Evolutionary conservation across 192 early-diverging fungal genomes (phyloP), one percentile per base, ranked within the genome.

Genomic region (Mortierella antarctica): DNA sequence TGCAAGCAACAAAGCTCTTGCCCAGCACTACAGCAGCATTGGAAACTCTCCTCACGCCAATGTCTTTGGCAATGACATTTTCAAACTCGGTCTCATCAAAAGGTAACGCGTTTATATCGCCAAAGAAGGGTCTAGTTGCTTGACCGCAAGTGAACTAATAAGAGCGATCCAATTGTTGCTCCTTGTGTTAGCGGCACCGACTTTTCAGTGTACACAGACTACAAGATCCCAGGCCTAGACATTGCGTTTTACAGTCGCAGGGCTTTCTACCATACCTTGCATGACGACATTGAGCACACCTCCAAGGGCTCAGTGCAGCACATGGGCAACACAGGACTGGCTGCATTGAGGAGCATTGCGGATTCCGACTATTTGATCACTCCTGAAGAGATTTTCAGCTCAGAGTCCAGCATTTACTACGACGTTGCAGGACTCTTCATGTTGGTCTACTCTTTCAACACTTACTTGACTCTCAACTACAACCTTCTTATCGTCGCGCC

Each of bases 191-290:
- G 87, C 57, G 88, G 83, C 65, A 93, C 92, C 11, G 92, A 93
- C 83, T 93, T 87, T 76, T 86, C 86, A 20, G 73, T 89, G 11
- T 93, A 89, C 80, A 88, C 89, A 13, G 67, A 65, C 46, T 74
- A 88, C 55, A 87, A 87, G 14, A 81, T 90, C 8, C 91, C 91
- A 5, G 92, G 92, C 1, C 73, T 93, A 8, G 92, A 93, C 65
- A 81, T 93, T 71, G 90, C 91, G 0, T 92, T 93, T 42, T 89
- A 89, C 15, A 85, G 86, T 61, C 85, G 83, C 65, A 85, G 92
- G 72, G 87, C 84, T 17, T 83, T 90, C 21, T 93, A 93, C 56
- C 92, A 93, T 69, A 88, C 92, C 4, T 73, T 80, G 47, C 82
- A 84, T 59, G 92, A 93, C 62, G 87, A 83, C 62, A 41, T 84